Conservation (phyloP, 768 basidiomycete genomes). For the Leucocoprinus leucothites region DNA sequence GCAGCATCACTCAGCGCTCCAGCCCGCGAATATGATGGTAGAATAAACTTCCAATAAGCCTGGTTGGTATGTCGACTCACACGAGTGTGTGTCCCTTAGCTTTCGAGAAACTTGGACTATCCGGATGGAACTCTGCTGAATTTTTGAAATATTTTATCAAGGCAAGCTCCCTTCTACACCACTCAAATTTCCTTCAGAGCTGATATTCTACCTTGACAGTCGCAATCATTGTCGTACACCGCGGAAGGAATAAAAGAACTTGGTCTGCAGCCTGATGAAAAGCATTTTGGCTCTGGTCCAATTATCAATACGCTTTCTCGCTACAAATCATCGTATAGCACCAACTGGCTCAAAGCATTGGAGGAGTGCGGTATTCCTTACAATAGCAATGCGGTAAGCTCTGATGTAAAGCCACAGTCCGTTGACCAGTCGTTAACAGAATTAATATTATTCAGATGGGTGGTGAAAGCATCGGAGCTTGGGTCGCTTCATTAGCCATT, state of each 20-base stretch:
- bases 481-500: conserved; percentile 13
- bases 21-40: conserved; percentile 18
- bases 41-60: neutral
- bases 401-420: neutral
- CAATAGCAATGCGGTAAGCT: conserved; percentile 16
- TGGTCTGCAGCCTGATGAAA: conserved; percentile 1
- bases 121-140: conserved; percentile 16
- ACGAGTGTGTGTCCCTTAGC: too few species aligned
- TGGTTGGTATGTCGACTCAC: too few species aligned
- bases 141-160: conserved; percentile 17
- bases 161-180: neutral
- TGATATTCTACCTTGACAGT: conserved; percentile 4
- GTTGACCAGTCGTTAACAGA: neutral
- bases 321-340: conserved; percentile 1
- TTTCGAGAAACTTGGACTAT: conserved; percentile 14
- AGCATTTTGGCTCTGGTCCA: conserved; percentile 16
- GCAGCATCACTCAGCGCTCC: conserved; percentile 9
- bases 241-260: neutral
- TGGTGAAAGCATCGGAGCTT: conserved; percentile 17
- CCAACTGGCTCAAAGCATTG: conserved; percentile 11
- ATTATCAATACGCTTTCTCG: conserved; percentile 15
- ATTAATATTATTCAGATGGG: conserved; percentile 10
- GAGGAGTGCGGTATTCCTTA: conserved; percentile 15
- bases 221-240: conserved; percentile 12
- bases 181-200: neutral